phyloP scores from a whole-genome alignment of 2,329 filamentous ascomycete species.

The Helotiales sp. region DNA sequence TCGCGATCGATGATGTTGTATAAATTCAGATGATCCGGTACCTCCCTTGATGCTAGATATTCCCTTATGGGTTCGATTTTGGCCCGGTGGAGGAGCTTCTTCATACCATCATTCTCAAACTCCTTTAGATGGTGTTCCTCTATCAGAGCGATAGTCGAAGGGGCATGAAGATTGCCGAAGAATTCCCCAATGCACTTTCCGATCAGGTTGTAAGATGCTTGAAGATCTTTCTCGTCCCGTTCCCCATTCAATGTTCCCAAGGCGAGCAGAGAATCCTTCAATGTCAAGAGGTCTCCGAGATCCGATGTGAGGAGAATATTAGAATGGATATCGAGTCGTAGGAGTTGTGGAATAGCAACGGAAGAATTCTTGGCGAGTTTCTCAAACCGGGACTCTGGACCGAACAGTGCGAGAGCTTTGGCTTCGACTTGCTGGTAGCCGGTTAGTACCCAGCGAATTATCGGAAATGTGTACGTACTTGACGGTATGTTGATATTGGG shows the following conservation, averaged over 20 bases:
- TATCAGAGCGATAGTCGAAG: neutral
- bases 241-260: neutral
- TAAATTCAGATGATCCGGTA: neutral
- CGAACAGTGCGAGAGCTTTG: neutral
- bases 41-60: neutral
- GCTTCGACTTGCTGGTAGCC: neutral
- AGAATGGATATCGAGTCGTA: neutral
- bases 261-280: neutral
- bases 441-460: neutral
- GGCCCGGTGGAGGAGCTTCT: neutral
- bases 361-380: neutral
- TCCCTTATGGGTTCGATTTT: neutral
- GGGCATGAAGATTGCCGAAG: neutral
- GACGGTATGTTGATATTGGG: neutral
- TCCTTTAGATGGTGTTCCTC: neutral
- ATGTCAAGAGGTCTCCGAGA: neutral
- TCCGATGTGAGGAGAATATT: neutral
- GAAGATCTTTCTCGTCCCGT: neutral
- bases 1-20: neutral
- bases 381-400: neutral
- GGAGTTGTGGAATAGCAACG: too few relatives aligned
- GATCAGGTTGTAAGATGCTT: neutral
- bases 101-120: neutral
- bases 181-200: neutral
- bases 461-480: neutral